Base-by-base conservation (phyloP, 345 rosid genomes). In the Cardiospermum halicacabum region DNA sequence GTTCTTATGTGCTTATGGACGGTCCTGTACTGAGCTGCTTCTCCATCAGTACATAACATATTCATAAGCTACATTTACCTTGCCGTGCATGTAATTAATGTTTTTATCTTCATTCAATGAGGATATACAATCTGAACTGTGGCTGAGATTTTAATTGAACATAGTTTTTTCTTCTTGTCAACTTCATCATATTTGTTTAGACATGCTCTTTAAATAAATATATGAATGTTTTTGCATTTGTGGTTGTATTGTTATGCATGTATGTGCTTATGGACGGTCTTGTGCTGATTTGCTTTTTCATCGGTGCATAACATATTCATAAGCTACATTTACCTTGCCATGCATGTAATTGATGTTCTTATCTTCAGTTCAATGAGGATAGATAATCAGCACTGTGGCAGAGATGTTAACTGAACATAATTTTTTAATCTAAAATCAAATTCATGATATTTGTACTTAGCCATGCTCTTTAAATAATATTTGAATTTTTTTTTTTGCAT, bases 261-360 rank as follows among this genome's bases (percentile, higher is more conserved):
- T 48, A 24, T 15, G 18, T 60, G 12, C 3, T 24, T 28, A 10
- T 51, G 11, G 15, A 21, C 26, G 25, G 54, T 49, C 54, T 51
- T 51, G 48, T 43, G 48, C 48, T 43, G 48, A 43, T 16, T 43
- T 43, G 48, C 48, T 43, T 43, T 19, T 43, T 19, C 48, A 43
- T 15, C 19, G n/a, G 48, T 43, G n/a, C 19, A 15, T 43, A 43
- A 21, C 56, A 51, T 22, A 24, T 51, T 51, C 15, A 19, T 51
- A 51, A 19, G 28, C 26, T 21, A 51, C 26, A 10, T 21, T 10
- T 30, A 31, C 45, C 4, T 27, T 40, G 72, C 28, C 48, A 18
- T 48, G 36, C 48, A 62, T 65, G 53, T 66, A 48, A 54, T 1
- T 36, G 60, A 22, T 65, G 55, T 60, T 49, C 60, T n/a, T 51